A percentile compares a stretch with the other conserved stretches of the same genome.
Conservation (phyloP, 768 basidiomycete species). For the Pulveroboletus sp. region DNA sequence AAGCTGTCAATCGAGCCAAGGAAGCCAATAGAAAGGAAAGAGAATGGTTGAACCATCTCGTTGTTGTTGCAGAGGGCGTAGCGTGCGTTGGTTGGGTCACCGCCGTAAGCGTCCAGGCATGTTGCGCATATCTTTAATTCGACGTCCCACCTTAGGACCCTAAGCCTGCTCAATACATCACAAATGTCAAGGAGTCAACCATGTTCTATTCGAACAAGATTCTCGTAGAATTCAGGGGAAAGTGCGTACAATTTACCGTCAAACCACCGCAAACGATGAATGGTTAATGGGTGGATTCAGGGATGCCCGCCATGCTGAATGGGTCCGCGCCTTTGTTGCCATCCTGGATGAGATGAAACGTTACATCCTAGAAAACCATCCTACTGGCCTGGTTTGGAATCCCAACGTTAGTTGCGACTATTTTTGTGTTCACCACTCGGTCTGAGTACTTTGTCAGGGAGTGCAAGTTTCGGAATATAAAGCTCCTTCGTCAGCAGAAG, state of each 20-base stretch:
- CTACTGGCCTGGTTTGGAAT: slow-evolving; percentile 89
- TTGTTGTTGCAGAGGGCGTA: slow-evolving; percentile 76
- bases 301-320: slow-evolving; percentile 82
- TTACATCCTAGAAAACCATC: slow-evolving; percentile 82
- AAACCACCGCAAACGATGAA: background rate
- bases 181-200: slow-evolving; percentile 79
- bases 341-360: slow-evolving; percentile 75
- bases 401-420: slow-evolving; percentile 48
- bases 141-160: slow-evolving; percentile 42
- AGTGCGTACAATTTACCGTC: slow-evolving; percentile 60
- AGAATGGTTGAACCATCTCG: slow-evolving; percentile 80
- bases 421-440: background rate
- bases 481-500: slow-evolving; percentile 29
- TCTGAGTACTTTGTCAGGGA: slow-evolving; percentile 40
- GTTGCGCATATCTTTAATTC: background rate
- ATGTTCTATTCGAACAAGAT: slow-evolving; percentile 88
- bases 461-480: slow-evolving; percentile 53
- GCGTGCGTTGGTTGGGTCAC: slow-evolving; percentile 86
- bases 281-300: slow-evolving; percentile 39
- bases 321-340: slow-evolving; percentile 70
- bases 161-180: slow-evolving; percentile 78
- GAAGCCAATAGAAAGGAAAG: slow-evolving; percentile 76
- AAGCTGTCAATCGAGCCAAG: slow-evolving; percentile 74
- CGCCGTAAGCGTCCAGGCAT: slow-evolving; percentile 48
- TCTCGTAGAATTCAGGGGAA: slow-evolving; percentile 89